Evolutionary conservation across 306 rosid species (phyloP), one percentile per base, ranked within the genome.

Genomic region (Albizia julibrissin): DNA sequence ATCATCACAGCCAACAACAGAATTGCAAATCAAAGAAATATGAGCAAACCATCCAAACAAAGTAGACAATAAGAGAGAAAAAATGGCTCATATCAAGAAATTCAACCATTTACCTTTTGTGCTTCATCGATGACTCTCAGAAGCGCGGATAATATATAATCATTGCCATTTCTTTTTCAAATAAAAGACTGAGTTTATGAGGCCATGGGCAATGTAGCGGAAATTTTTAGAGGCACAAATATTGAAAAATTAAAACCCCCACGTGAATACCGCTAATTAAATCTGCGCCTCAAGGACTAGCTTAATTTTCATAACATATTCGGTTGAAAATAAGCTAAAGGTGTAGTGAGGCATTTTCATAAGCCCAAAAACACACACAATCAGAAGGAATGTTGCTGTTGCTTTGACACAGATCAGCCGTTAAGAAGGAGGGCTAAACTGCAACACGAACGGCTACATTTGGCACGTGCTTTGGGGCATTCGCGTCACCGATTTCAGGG

Each of bases 161-260:
- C 97, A 89, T 52, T 0, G 92, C 90, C 90, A 1, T 79, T 4
- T 64, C n/a, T 64, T 64, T 29, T 64, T 64, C 40, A 27, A 18
- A 33, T 64, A 15, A 31, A 16, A 67, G 10, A 27, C 21, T 15
- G 18, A 1, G 19, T 0, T 26, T 19, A 1, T 0, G 5, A 58
- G 0, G 24, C 12, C 6, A 14, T 29, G 7, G 50, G 8, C 2
- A 1, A 43, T 86, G 4, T 92, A 73, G 90, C 92, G 93, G 84
- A 79, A 3, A 80, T 49, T 81, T 94, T 94, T 94, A 94, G 98
- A 94, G 97, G 97, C 89, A 89, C 56, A 86, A 89, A 86, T 89
- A 91, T 80, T 10, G 73, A 75, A 79, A 64, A n/a, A 84, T 82
- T 58, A 87, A 74, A 79, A 73, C 94, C 97, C 85, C 98, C 95